phyloP scores from a whole-genome alignment of 2,329 filamentous ascomycete species.

The Aspergillaceae sp. region DNA sequence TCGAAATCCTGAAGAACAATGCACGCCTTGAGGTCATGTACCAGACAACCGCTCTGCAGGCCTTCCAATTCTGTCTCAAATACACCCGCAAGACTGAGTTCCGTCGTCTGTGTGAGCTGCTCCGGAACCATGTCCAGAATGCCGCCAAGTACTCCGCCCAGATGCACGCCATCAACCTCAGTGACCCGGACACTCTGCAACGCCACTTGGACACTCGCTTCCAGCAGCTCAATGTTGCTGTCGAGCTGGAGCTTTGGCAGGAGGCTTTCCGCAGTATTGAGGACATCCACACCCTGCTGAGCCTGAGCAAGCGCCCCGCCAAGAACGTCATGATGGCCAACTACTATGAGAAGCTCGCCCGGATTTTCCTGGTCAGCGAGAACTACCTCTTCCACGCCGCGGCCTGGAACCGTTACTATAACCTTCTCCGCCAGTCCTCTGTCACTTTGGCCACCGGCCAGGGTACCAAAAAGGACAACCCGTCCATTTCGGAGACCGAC shows the following conservation, averaged over 20 bases:
- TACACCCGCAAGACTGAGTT: slow-evolving; percentile 99
- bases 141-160: slow-evolving; percentile 97
- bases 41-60: slow-evolving; percentile 94
- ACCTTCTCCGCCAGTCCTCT: slow-evolving; percentile 83
- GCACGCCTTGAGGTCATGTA: slow-evolving; percentile 95
- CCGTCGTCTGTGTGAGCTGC: slow-evolving; percentile 91
- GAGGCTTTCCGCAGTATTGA: slow-evolving; percentile 99
- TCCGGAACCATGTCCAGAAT: slow-evolving; percentile 97
- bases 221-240: slow-evolving; percentile 95
- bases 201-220: slow-evolving; percentile 96
- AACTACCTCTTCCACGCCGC: slow-evolving; percentile 99
- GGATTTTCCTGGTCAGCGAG: slow-evolving; percentile 97
- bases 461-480: slow-evolving; percentile 89
- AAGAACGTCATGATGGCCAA: slow-evolving; percentile 99
- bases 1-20: slow-evolving; percentile 99
- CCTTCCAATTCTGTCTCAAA: slow-evolving; percentile 97
- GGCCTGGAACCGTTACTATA: slow-evolving; percentile 96
- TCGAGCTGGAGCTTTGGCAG: slow-evolving; percentile 97
- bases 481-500: slow-evolving; percentile 77
- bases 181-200: slow-evolving; percentile 93
- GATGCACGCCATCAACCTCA: slow-evolving; percentile 99
- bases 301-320: slow-evolving; percentile 91
- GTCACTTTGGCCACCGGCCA: slow-evolving; percentile 74
- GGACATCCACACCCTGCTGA: slow-evolving; percentile 95
- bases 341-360: slow-evolving; percentile 98